Evolutionary conservation across 805 yeast genomes (phyloP), one percentile per base, ranked within the genome.

Genomic region (Spathaspora gorwiae): DNA sequence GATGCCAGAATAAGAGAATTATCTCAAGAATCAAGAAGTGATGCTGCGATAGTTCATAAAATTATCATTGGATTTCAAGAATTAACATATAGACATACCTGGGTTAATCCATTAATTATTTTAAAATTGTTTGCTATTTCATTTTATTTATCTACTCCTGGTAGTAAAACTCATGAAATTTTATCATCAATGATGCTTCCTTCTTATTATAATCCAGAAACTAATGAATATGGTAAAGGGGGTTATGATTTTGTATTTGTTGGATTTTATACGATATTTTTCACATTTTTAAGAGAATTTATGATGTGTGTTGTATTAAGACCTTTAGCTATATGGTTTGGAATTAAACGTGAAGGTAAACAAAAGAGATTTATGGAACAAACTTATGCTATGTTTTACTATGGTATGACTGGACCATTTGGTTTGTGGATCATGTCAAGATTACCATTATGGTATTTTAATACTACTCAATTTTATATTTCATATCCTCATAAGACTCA

Each of bases 231-330:
- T 62, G 97, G 87, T 26, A 94, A 94, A 66, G 99, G 99, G 46
- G 70, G 61, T 39, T 80, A 82, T 56, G 99, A 94, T 66, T 77
- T 90, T 52, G 75, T 75, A 19, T 94, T 90, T 69, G 87, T 92
- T 12, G 73, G 74, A 14, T 89, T 80, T 62, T 83, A 87, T 68
- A 86, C 92, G 76, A 65, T 94, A 34, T 83, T 90, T 55, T 90
- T 94, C 77, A 86, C 97, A 0, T 94, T 92, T 61, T 72, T 80
- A 52, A 80, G 99, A 57, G 99, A 94, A 65, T 92, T 94, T 60
- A 59, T 81, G 52, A 90, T 94, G 98, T 90, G 90, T 62, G 72
- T 79, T 31, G 56, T 89, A 1, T 78, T 94, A 47, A 75, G 74
- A 54, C 98, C 98, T 7, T 49, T 87, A 32, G 92, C 97, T 1